Conservation (phyloP, 2,329 filamentous ascomycete species). For the Aspergillus pseudoglaucus region DNA sequence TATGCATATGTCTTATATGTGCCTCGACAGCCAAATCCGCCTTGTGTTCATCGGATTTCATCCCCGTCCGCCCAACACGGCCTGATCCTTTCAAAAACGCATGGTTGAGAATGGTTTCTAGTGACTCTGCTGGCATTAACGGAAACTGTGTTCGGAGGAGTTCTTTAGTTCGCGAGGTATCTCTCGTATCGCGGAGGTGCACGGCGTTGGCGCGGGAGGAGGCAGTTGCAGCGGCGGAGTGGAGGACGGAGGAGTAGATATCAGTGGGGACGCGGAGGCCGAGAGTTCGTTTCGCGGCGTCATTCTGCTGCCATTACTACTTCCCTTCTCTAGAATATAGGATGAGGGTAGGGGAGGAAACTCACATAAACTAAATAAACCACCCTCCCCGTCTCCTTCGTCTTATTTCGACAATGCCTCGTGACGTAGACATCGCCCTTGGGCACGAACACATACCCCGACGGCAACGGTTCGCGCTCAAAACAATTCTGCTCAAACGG, state of each 20-base stretch:
- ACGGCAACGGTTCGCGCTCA: conserved; percentile 19
- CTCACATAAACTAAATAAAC: conserved; percentile 36
- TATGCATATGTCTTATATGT: conserved; percentile 39
- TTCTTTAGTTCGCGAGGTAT: conserved; percentile 17
- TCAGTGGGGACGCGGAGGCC: conserved; percentile 40
- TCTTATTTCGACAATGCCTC: conserved; percentile 34
- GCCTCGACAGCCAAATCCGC: conserved; percentile 37
- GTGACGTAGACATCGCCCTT: conserved; percentile 40
- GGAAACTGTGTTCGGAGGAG: conserved; percentile 31
- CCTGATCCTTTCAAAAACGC: conserved; percentile 37
- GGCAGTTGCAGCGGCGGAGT: conserved; percentile 34
- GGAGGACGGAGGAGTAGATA: conserved; percentile 34
- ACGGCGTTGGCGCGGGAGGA: conserved; percentile 35
- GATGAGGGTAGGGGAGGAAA: no score
- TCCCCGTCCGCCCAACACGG: conserved; percentile 33
- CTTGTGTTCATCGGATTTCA: conserved; percentile 26
- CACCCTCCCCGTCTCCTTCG: conserved; percentile 22
- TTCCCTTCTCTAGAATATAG: not conserved
- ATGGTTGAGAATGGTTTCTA: conserved; percentile 30
- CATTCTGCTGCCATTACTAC: conserved; percentile 16
- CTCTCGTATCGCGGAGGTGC: conserved; percentile 28
- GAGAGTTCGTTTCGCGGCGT: conserved; percentile 23
- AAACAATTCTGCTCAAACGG: conserved; percentile 29
- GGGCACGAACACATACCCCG: conserved; percentile 34
- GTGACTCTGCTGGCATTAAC: conserved; percentile 27